phyloP scores from a whole-genome alignment of 345 rosid species.

The Citrus cavaleriei region DNA sequence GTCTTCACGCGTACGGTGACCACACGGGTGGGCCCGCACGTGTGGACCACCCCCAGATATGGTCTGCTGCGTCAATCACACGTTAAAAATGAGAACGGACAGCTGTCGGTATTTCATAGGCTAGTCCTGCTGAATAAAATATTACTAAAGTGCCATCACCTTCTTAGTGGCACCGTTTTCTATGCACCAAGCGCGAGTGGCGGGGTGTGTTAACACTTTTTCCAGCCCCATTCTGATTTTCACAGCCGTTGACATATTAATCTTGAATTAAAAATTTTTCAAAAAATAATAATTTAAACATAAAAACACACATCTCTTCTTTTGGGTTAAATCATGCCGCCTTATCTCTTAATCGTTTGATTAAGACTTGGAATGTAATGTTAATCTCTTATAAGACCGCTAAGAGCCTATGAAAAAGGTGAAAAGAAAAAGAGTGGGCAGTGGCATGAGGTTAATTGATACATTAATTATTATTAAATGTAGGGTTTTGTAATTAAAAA shows the following conservation, averaged over 20 bases:
- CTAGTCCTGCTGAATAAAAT: rapidly evolving
- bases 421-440: background rate
- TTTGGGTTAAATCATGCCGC: conserved; percentile 15
- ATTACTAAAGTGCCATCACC: background rate
- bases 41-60: conserved; percentile 24
- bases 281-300: background rate
- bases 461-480: background rate
- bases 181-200: conserved; percentile 36
- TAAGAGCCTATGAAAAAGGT: background rate
- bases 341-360: conserved; percentile 11
- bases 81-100: conserved; percentile 2
- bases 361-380: background rate
- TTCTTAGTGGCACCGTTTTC: conserved; percentile 23
- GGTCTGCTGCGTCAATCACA: conserved; percentile 39
- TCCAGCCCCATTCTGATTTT: conserved; percentile 18
- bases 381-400: background rate
- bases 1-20: conserved; percentile 37
- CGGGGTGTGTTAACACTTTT: conserved; percentile 40
- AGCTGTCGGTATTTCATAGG: conserved; percentile 8
- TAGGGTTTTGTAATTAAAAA: background rate
- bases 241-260: conserved; percentile 37
- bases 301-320: conserved; percentile 14
- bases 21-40: conserved; percentile 21
- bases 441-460: background rate
- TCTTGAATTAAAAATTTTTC: background rate